A percentile compares a stretch with the other conserved stretches of the same genome.
phyloP scores from a whole-genome alignment of 306 rosid genomes.

The Dryas drummondii region DNA sequence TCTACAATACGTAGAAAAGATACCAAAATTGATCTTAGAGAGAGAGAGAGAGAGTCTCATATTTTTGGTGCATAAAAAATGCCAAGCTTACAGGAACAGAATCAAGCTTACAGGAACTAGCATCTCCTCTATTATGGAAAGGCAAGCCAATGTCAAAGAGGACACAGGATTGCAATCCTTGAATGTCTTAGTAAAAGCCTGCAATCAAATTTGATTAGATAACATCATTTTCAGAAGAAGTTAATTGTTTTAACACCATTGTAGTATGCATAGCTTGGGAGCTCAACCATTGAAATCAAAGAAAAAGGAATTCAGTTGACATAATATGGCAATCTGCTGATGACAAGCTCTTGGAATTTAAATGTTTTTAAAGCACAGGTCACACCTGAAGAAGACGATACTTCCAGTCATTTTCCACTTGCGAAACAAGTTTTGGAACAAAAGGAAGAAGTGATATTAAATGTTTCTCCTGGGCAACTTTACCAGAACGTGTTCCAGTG shows the following conservation, averaged over 20 bases:
- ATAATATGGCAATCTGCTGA: background rate
- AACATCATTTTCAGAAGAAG: background rate
- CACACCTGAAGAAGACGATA: constrained; percentile 84
- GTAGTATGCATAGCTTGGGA: background rate
- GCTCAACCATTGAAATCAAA: background rate
- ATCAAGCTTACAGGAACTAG: constrained; percentile 64
- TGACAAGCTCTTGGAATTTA: background rate
- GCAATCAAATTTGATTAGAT: constrained; percentile 5
- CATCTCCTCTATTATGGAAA: constrained; percentile 69
- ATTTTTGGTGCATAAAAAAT: background rate
- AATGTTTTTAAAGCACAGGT: constrained; percentile 7
- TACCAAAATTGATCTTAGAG: background rate
- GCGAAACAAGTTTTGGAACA: constrained; percentile 67
- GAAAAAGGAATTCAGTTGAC: background rate
- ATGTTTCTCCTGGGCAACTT: constrained; percentile 56
- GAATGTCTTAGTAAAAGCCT: constrained; percentile 78
- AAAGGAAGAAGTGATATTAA: constrained; percentile 66
- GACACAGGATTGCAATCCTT: constrained; percentile 76
- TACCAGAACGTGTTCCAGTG: constrained; percentile 43
- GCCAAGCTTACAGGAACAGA: constrained; percentile 6
- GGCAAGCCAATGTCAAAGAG: constrained; percentile 61
- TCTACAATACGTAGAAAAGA: constrained; percentile 42
- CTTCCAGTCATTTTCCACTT: constrained; percentile 48
- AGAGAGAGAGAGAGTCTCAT: constrained; percentile 3
- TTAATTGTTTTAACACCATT: background rate